phyloP scores from a whole-genome alignment of 2,329 filamentous ascomycete species.

The Pseudogymnoascus sp. region DNA sequence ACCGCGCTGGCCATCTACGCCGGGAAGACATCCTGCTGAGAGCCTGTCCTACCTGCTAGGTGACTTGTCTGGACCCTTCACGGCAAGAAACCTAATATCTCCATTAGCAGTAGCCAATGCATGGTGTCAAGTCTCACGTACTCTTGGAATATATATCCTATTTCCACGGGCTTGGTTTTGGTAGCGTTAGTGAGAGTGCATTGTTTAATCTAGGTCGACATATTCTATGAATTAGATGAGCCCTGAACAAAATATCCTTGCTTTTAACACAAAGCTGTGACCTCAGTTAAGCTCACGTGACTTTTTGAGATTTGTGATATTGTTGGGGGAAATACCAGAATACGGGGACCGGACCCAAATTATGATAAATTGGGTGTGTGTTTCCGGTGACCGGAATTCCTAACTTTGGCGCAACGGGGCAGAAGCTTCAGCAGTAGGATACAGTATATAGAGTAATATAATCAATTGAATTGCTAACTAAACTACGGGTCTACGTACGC shows the following conservation, averaged over 20 bases:
- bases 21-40: conserved; percentile 4
- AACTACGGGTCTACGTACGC: no score
- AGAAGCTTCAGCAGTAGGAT: no score
- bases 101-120: neutral
- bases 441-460: no score
- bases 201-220: neutral
- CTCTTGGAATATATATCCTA: neutral
- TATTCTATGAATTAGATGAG: neutral
- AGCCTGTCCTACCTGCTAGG: neutral
- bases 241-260: neutral
- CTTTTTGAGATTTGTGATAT: neutral
- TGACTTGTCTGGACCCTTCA: neutral
- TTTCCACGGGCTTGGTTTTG: neutral
- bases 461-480: no score
- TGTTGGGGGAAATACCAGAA: no score
- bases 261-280: neutral
- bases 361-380: no score
- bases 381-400: no score
- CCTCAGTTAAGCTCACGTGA: neutral
- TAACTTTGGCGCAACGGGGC: no score
- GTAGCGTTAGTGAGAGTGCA: neutral
- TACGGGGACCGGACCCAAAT: no score
- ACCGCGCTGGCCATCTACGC: neutral
- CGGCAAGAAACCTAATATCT: neutral
- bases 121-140: neutral